These are phyloP conservation scores for Pseudocercospora macadamiae DNA, from an alignment of 2,329 filamentous ascomycete species.

Conservation along the genomic window DNA sequence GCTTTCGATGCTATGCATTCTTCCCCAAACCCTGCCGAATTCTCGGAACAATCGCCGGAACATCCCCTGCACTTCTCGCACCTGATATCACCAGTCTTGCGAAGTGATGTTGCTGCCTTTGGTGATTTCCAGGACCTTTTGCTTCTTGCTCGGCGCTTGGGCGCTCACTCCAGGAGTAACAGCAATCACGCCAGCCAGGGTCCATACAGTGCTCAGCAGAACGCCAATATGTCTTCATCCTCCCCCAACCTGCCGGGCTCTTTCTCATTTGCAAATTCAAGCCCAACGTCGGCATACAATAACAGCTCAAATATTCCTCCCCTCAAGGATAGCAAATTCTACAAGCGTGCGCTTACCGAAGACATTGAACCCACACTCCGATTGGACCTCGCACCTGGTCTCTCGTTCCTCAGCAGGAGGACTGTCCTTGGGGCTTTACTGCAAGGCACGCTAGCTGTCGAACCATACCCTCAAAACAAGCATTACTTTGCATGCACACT, in stretches of 20 bases:
- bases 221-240: slow-evolving; percentile 16
- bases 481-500: slow-evolving; percentile 75
- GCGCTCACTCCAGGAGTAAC: slow-evolving; percentile 67
- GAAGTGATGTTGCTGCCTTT: slow-evolving; percentile 78
- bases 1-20: slow-evolving; percentile 64
- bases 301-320: slow-evolving; percentile 52
- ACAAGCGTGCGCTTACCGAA: slow-evolving; percentile 83
- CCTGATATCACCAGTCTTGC: slow-evolving; percentile 78
- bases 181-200: slow-evolving; percentile 42
- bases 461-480: slow-evolving; percentile 68
- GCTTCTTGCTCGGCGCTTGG: slow-evolving; percentile 58
- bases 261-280: slow-evolving; percentile 42
- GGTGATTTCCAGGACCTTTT: slow-evolving; percentile 83
- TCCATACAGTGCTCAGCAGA: background rate
- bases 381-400: slow-evolving; percentile 82
- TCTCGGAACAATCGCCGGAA: slow-evolving; percentile 60
- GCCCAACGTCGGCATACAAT: slow-evolving; percentile 33
- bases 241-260: slow-evolving; percentile 48
- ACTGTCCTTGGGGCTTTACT: slow-evolving; percentile 81
- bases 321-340: slow-evolving; percentile 90
- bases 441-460: slow-evolving; percentile 84
- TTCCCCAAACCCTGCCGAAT: slow-evolving; percentile 52
- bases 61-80: slow-evolving; percentile 76
- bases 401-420: slow-evolving; percentile 90
- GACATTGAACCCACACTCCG: slow-evolving; percentile 94